Conservation (phyloP, 2,329 filamentous ascomycete genomes). For the Clathrospora elynae region DNA sequence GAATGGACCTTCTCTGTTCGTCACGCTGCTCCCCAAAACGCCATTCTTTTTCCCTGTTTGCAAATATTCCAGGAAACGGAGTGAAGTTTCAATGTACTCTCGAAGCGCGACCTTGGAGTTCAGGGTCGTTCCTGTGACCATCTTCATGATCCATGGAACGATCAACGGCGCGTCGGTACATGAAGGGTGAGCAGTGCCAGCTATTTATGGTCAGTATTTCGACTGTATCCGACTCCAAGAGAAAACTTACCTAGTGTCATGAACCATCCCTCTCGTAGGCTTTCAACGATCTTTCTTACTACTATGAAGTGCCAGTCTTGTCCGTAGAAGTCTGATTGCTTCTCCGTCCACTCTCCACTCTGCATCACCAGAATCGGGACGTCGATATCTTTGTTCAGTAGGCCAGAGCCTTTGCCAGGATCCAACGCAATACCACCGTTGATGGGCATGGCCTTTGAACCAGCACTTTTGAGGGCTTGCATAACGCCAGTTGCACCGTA, state of each 20-base stretch:
- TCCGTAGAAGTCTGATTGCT: slow-evolving; percentile 63
- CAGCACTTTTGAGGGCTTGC: slow-evolving; percentile 61
- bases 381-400: slow-evolving; percentile 62
- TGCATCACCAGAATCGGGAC: slow-evolving; percentile 67
- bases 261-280: slow-evolving; percentile 55
- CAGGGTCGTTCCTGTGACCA: slow-evolving; percentile 66
- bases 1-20: slow-evolving; percentile 36
- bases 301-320: slow-evolving; percentile 66
- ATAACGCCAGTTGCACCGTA: slow-evolving; percentile 69
- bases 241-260: slow-evolving; percentile 47
- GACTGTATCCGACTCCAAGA: background rate
- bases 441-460: slow-evolving; percentile 53
- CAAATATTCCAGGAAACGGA: slow-evolving; percentile 62
- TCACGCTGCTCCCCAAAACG: slow-evolving; percentile 58
- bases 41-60: slow-evolving; percentile 50
- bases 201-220: slow-evolving; percentile 15
- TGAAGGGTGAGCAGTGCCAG: slow-evolving; percentile 61
- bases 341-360: slow-evolving; percentile 67
- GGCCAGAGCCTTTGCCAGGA: slow-evolving; percentile 68
- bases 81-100: slow-evolving; percentile 65
- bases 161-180: slow-evolving; percentile 71
- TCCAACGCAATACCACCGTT: slow-evolving; percentile 66
- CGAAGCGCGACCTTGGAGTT: slow-evolving; percentile 61
- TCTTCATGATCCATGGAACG: slow-evolving; percentile 64
- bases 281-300: slow-evolving; percentile 61